These are phyloP conservation scores for Prunella vulgaris DNA, from an alignment of 257 asterid genomes.

Conservation along the genomic window DNA sequence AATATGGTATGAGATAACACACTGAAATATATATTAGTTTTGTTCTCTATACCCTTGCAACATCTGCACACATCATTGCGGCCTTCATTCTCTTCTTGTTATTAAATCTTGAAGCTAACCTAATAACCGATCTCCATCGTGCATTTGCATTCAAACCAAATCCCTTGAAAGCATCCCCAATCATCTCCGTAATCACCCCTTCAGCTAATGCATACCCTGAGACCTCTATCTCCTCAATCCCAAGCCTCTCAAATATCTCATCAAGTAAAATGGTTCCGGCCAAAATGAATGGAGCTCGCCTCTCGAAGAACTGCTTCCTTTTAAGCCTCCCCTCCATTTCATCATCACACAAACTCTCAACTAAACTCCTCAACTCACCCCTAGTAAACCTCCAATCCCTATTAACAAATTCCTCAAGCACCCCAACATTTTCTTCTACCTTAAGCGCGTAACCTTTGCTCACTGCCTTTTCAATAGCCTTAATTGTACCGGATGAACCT, in stretches of 20 bases:
- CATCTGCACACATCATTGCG: constrained; percentile 46
- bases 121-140: constrained; percentile 65
- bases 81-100: constrained; percentile 60
- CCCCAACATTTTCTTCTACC: constrained; percentile 32
- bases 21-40: neutral
- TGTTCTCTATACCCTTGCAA: constrained; percentile 52
- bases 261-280: constrained; percentile 66
- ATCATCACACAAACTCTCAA: constrained; percentile 40
- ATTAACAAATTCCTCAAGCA: constrained; percentile 33
- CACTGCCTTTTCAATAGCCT: constrained; percentile 62
- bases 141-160: constrained; percentile 55
- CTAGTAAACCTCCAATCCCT: constrained; percentile 68
- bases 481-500: constrained; percentile 80
- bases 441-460: constrained; percentile 40
- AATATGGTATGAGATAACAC: neutral
- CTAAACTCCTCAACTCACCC: constrained; percentile 50
- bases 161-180: constrained; percentile 37
- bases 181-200: constrained; percentile 68
- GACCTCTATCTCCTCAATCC: constrained; percentile 64
- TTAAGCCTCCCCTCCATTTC: constrained; percentile 41
- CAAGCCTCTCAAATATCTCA: constrained; percentile 51
- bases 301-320: constrained; percentile 40
- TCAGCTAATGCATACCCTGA: constrained; percentile 74
- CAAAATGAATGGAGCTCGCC: constrained; percentile 53
- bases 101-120: constrained; percentile 50